Conservation (phyloP, 2,329 filamentous ascomycete species). For the Zymoseptoria brevis region DNA sequence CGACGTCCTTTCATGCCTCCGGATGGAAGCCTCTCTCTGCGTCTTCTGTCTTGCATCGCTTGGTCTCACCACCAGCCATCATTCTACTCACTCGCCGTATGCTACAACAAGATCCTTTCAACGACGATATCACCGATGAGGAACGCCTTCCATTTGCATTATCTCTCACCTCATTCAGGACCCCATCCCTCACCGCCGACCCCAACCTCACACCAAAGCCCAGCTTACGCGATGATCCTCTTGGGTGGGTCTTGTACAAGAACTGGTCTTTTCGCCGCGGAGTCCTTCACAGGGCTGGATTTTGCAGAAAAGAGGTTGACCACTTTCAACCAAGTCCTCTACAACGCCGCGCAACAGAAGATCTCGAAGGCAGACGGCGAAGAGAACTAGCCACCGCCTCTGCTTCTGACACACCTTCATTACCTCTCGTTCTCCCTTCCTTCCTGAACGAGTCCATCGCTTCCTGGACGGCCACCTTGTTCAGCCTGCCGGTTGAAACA, state of each 20-base stretch:
- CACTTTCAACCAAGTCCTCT: not conserved
- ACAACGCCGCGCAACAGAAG: not conserved
- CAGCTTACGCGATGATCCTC: constrained; percentile 9
- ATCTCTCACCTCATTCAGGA: constrained; percentile 18
- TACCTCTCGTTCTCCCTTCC: not conserved
- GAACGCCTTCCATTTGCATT: constrained; percentile 10
- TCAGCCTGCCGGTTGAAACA: constrained; percentile 17
- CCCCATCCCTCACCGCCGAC: constrained; percentile 14
- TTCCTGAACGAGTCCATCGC: constrained; percentile 9
- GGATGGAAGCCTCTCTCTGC: constrained; percentile 12
- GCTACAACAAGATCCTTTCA: constrained; percentile 1
- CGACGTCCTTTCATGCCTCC: constrained; percentile 10
- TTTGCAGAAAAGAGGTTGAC: constrained; percentile 8
- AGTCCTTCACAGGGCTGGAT: constrained; percentile 18
- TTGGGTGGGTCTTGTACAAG: constrained; percentile 20
- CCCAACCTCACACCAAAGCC: not conserved
- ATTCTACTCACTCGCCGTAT: constrained; percentile 1
- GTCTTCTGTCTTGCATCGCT: constrained; percentile 1
- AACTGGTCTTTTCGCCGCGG: constrained; percentile 11
- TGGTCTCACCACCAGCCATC: constrained; percentile 16
- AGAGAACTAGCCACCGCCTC: constrained; percentile 6
- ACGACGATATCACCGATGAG: constrained; percentile 12
- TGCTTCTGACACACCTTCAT: not conserved
- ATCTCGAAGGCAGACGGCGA: not conserved
- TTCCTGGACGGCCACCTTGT: constrained; percentile 17